Evolutionary conservation across 2,329 filamentous ascomycete genomes (phyloP).

Genomic region (Cephalotrichum gorgonifer): DNA sequence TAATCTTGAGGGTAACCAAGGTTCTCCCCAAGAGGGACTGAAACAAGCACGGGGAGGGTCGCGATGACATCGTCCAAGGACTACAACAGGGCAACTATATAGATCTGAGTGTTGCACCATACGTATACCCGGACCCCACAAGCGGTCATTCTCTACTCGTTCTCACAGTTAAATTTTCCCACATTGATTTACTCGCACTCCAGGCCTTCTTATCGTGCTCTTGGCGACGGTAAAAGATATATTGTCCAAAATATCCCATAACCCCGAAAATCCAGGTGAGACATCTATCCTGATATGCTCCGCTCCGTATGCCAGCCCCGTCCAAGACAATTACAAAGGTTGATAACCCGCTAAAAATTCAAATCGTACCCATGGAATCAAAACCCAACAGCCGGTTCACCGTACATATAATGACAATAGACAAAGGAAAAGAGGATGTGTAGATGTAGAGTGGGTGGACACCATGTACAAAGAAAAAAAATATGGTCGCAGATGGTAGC

Average conservation of each 20-base stretch:
- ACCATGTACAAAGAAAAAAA: neutral
- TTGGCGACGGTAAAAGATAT: neutral
- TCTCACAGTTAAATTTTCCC: too few relatives aligned
- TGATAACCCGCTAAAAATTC: neutral
- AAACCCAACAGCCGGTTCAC: neutral
- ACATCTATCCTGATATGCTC: slow-evolving; percentile 5
- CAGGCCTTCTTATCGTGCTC: neutral
- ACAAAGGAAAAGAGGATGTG: slow-evolving; percentile 2
- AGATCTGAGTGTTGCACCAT: too few relatives aligned
- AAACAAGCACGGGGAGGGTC: too few relatives aligned
- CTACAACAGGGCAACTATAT: too few relatives aligned
- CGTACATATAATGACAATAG: neutral
- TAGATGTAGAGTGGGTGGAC: neutral
- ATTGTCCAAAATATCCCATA: neutral
- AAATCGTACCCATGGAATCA: neutral
- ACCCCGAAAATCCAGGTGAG: neutral
- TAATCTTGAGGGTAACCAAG: too few relatives aligned
- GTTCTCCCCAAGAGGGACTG: too few relatives aligned
- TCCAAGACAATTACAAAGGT: slow-evolving; percentile 1
- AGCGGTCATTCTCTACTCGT: too few relatives aligned
- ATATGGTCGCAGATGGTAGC: neutral
- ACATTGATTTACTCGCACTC: too few relatives aligned
- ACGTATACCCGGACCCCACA: too few relatives aligned
- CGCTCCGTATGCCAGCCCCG: slow-evolving; percentile 2
- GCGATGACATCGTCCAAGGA: too few relatives aligned